Conservation (phyloP, 441 rosid species). For the Jatropha podagrica region DNA sequence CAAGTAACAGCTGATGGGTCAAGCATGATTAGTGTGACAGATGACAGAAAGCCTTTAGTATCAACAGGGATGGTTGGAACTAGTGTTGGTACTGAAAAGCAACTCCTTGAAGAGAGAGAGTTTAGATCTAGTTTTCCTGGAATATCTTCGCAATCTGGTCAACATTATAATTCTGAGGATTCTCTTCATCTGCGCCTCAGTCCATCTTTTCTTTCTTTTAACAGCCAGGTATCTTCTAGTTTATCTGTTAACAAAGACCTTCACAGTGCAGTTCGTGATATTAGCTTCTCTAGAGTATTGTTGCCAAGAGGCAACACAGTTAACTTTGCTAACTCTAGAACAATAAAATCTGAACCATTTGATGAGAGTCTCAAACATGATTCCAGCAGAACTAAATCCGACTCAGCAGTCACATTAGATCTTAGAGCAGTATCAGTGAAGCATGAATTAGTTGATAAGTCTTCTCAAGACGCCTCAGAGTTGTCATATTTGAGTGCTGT, state of each 20-base stretch:
- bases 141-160: conserved; percentile 26
- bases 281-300: conserved; percentile 23
- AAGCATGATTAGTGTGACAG: conserved; percentile 21
- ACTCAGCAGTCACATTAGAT: conserved; percentile 22
- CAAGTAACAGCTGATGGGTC: conserved; percentile 29
- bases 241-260: conserved; percentile 28
- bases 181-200: conserved; percentile 62
- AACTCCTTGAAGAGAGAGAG: conserved; percentile 27
- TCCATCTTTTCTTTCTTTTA: conserved; percentile 33
- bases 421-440: conserved; percentile 34
- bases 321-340: conserved; percentile 28
- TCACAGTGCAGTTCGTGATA: conserved; percentile 21
- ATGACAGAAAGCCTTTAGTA: conserved; percentile 35
- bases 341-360: conserved; percentile 61
- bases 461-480: conserved; percentile 23
- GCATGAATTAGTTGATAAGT: conserved; percentile 42
- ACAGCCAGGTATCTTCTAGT: conserved; percentile 34
- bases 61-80: conserved; percentile 24
- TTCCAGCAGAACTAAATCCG: conserved; percentile 25
- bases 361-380: conserved; percentile 43
- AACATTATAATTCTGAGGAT: conserved; percentile 34
- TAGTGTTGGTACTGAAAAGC: conserved; percentile 27
- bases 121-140: conserved; percentile 22
- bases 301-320: conserved; percentile 25
- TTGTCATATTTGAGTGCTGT: conserved; percentile 25